Percentiles rank a stretch among this genome's conserved stretches.
Conservation (phyloP, 192 early-diverging fungal species). For the Coemansia sp. region DNA sequence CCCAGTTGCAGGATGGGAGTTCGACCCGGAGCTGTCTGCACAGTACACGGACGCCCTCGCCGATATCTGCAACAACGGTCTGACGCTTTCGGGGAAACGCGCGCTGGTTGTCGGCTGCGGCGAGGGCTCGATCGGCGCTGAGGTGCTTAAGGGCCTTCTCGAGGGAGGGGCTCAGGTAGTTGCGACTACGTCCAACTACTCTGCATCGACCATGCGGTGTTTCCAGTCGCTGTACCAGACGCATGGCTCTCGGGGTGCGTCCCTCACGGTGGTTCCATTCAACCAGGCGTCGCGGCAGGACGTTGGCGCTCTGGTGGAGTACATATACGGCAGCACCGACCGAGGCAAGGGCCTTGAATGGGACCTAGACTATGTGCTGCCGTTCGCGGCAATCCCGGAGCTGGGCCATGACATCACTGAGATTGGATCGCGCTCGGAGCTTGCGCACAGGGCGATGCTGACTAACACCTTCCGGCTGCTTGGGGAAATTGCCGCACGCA, state of each 20-base stretch:
- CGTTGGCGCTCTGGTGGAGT: slow-evolving; percentile 74
- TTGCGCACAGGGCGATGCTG: slow-evolving; percentile 92
- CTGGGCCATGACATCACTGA: slow-evolving; percentile 81
- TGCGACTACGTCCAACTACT: slow-evolving; percentile 91
- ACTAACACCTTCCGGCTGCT: slow-evolving; percentile 87
- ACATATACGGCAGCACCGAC: slow-evolving; percentile 73
- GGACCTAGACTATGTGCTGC: slow-evolving; percentile 94
- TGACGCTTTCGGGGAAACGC: slow-evolving; percentile 74
- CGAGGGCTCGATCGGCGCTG: slow-evolving; percentile 87
- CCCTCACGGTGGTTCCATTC: slow-evolving; percentile 88
- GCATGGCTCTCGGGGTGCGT: slow-evolving; percentile 83
- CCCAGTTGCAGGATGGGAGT: slow-evolving; percentile 59
- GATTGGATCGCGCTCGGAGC: slow-evolving; percentile 85
- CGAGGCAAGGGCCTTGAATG: slow-evolving; percentile 65
- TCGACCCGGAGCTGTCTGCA: slow-evolving; percentile 66
- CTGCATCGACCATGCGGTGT: slow-evolving; percentile 73
- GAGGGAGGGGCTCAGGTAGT: slow-evolving; percentile 85
- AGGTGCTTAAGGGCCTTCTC: slow-evolving; percentile 82
- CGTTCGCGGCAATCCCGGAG: slow-evolving; percentile 93
- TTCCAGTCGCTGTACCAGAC: slow-evolving; percentile 86
- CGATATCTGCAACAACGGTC: slow-evolving; percentile 74
- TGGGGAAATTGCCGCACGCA: slow-evolving; percentile 81
- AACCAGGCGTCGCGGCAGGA: slow-evolving; percentile 90
- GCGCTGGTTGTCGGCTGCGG: slow-evolving; percentile 90
- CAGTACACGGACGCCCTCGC: slow-evolving; percentile 69